Percentiles rank a stretch among this genome's conserved stretches.
Evolutionary conservation across 2,329 filamentous ascomycete species (phyloP).

Genomic region (Elsinoe necatrix): DNA sequence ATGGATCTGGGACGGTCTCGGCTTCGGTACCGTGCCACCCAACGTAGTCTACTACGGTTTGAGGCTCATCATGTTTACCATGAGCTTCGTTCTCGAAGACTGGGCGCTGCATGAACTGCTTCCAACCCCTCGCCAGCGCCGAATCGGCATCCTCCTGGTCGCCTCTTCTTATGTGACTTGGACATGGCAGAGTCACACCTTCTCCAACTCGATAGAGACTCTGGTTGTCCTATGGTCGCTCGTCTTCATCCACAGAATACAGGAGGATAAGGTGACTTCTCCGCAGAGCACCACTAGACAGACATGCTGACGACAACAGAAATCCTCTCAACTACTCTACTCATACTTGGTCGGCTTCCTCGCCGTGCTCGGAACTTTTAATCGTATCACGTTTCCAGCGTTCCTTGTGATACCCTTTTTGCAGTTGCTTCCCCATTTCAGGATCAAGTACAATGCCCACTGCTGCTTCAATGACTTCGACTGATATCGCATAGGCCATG

Average conservation of each 20-base stretch:
- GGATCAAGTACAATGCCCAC: conserved; percentile 58
- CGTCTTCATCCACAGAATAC: conserved; percentile 81
- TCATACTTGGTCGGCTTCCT: conserved; percentile 73
- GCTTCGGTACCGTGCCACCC: conserved; percentile 71
- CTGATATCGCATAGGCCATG: conserved; percentile 38
- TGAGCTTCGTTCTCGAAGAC: conserved; percentile 95
- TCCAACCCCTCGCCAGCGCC: conserved; percentile 60
- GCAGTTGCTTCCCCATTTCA: conserved; percentile 76
- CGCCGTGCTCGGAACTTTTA: conserved; percentile 80
- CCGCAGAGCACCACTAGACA: neutral
- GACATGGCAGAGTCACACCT: conserved; percentile 97
- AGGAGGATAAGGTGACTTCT: conserved; percentile 61
- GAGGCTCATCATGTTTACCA: conserved; percentile 80
- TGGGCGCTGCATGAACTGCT: conserved; percentile 94
- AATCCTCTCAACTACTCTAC: conserved; percentile 66
- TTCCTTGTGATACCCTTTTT: conserved; percentile 80
- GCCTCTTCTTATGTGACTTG: conserved; percentile 97
- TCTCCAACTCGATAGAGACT: conserved; percentile 95
- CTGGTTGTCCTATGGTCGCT: conserved; percentile 87
- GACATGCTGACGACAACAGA: conserved; percentile 36
- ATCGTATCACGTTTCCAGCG: conserved; percentile 93
- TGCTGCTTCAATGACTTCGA: neutral
- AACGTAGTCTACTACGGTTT: conserved; percentile 82
- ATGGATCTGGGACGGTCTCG: conserved; percentile 85
- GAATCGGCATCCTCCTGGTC: conserved; percentile 70